Evolutionary conservation across 495 filamentous ascomycete species (phyloP), one percentile per base, ranked within the genome.

Genomic region (Penicillium taxi): DNA sequence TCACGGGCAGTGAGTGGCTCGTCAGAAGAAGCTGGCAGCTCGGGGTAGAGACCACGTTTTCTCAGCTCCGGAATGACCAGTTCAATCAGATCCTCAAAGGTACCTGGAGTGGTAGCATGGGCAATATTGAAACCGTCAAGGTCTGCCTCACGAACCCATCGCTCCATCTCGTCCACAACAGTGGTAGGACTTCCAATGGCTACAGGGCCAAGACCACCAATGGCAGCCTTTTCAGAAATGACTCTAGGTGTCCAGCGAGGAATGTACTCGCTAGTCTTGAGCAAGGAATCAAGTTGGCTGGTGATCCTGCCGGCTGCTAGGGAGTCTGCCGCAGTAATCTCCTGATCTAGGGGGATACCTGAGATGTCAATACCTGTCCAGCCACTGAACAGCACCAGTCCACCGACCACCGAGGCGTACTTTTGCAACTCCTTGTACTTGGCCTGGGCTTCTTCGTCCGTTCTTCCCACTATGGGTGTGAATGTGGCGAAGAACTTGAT

Each of bases 361-460:
- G 64, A 72, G 27, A 82, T 63, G 39, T 80, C 78, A 27, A 80
- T 72, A 2, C 76, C 75, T 9, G 76, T 78, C 73, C 74, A 81
- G 11, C 76, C 74, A 23, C 65, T 64, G 39, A 82, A 75, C 6
- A 80, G 58, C 0, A 75, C 77, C 21, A 82, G 47, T 0, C 70
- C 76, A n/a, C 74, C 75, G 18, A 72, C 52, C 2, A 66, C 64
- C 1, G 67, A 71, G 3, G 67, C 73, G 35, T 77, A 69, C 23
- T 67, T 67, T 36, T 66, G 59, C 16, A 70, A 40, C 33, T 74
- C 70, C 6, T 62, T 62, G 35, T 70, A 66, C 41, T 80, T 80
- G 1, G 42, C 65, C 29, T 50, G 45, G 0, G 76, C 75, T 31
- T 75, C 75, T 42, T 75, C 73, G 27, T 79, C 70, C 0, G 73